Base-by-base conservation (phyloP, 495 filamentous ascomycete genomes). In the Penicillium cosmopolitanum region DNA sequence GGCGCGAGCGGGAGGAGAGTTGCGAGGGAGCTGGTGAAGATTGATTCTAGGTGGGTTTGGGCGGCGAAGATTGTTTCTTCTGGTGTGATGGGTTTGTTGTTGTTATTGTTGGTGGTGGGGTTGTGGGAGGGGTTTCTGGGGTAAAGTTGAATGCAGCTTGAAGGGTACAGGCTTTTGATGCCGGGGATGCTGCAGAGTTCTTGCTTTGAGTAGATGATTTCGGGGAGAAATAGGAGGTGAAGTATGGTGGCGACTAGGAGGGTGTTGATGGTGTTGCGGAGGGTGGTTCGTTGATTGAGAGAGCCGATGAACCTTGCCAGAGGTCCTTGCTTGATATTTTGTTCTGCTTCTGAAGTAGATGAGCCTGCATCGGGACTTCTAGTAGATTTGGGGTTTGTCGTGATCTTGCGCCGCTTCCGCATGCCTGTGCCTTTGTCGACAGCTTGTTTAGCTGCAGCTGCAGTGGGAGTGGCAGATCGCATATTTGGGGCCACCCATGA, bases 141-240 rank as follows among this genome's bases (percentile, higher is more conserved):
- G 5, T 57, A 56, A 5, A 55, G 63, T 25, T 56, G 58, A 3
- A 68, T 46, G 53, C 77, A 80, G 60, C 72, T 78, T 19, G 64
- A 55, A n/a, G 72, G 65, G 38, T 78, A 78, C 7, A 73, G 48
- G 8, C 60, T 50, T 51, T 74, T 59, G 15, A 77, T 48, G 2
- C 46, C 43, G 5, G 67, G 58, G 13, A 77, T 46, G 15, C 57
- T 47, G 59, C 77, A 80, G 19, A 77, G 60, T 16, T 56, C 48
- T 44, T 71, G 74, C 21, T 67, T 60, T 54, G 78, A 74, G 19
- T 75, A 71, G 58, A 77, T 61, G 10, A 78, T 44, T 57, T 80
- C 76, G 19, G 77, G 77, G 40, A 80, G 60, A 25, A 78, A 55
- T 35, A 80, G 69, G 18, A 79, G 51, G 57, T 79, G 76, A 25